phyloP scores from a whole-genome alignment of 768 basidiomycete genomes.

The Pleurotus tuber-regium region DNA sequence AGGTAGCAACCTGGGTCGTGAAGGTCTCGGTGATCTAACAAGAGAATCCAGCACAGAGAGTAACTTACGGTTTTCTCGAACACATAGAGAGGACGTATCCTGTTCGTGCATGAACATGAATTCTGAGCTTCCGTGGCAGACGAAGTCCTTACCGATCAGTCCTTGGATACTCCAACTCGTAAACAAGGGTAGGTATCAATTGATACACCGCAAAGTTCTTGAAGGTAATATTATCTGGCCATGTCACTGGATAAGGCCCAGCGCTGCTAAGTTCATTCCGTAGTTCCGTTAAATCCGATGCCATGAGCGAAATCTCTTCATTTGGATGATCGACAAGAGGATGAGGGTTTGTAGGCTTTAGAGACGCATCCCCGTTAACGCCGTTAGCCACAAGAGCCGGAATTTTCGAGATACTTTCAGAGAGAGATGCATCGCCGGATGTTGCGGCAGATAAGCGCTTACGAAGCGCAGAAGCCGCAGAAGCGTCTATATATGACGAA shows the following conservation, averaged over 20 bases:
- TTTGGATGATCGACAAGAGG: conserved; percentile 67
- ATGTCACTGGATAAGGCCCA: conserved; percentile 66
- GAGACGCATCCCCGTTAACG: conserved; percentile 16
- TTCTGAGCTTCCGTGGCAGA: too few species aligned
- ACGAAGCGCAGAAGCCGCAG: conserved; percentile 51
- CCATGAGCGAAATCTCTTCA: conserved; percentile 59
- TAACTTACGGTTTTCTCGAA: conserved; percentile 68
- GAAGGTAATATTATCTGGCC: conserved; percentile 83
- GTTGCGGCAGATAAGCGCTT: conserved; percentile 51
- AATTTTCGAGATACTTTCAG: neutral
- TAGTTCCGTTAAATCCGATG: conserved; percentile 74
- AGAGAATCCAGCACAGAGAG: too few species aligned
- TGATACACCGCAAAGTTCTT: conserved; percentile 84
- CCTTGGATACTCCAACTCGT: conserved; percentile 94
- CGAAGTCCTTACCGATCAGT: conserved; percentile 65
- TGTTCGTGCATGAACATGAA: too few species aligned
- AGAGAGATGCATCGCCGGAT: conserved; percentile 13
- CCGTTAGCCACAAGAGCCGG: neutral
- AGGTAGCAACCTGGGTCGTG: conserved; percentile 80
- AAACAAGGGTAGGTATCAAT: conserved; percentile 89
- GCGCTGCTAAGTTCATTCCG: conserved; percentile 71
- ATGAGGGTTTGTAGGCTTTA: conserved; percentile 37
- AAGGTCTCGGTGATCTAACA: too few species aligned
- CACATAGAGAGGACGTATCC: conserved; percentile 78
- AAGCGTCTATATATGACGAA: conserved; percentile 52